Base-by-base conservation (phyloP, 176 grass and related monocot genomes). In the Raddia distichophylla region DNA sequence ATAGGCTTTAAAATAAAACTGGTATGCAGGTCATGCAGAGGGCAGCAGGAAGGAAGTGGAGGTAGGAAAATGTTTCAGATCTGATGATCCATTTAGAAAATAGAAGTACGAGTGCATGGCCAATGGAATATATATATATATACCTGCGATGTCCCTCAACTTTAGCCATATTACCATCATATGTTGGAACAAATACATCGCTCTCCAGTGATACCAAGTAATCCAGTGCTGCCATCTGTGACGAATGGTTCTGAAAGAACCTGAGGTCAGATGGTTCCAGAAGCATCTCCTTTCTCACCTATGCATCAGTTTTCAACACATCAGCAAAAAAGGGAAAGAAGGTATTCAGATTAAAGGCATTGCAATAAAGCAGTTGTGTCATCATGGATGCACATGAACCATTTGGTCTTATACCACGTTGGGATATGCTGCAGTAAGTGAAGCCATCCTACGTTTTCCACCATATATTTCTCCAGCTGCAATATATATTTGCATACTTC, bases 381-480 rank as follows among this genome's bases (percentile, higher is more conserved):
- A 64, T 37, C 13, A 58, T 15, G 56, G 13, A 64, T 76, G 59
- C 67, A 60, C 22, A 13, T 75, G 57, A 68, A 45, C 2, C 43
- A 42, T 58, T 64, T 76, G 65, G 13, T 71, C 62, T 61, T 61
- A 48, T 60, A 93, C 92, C 92, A 94, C 78, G 40, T 89, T 89
- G 17, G 92, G 92, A 89, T 76, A 94, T 18, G 73, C 87, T 42
- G 81, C 75, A 70, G 82, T 82, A 78, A 94, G 86, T 53, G 84
- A 65, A 80, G 77, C 57, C 92, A 94, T 89, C 83, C 92, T 91
- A 19, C 73, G 73, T 11, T 58, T 65, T 53, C 87, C 87, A 54
- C 92, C 87, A 71, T 79, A 94, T 75, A 94, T 94, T 65, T 94
- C 84, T 85, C 92, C 89, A 42, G 89, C 84, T 42, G 92, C 92